These are phyloP conservation scores for Lasiodiplodia gonubiensis DNA, from an alignment of 2,329 filamentous ascomycete species.

Conservation along the genomic window DNA sequence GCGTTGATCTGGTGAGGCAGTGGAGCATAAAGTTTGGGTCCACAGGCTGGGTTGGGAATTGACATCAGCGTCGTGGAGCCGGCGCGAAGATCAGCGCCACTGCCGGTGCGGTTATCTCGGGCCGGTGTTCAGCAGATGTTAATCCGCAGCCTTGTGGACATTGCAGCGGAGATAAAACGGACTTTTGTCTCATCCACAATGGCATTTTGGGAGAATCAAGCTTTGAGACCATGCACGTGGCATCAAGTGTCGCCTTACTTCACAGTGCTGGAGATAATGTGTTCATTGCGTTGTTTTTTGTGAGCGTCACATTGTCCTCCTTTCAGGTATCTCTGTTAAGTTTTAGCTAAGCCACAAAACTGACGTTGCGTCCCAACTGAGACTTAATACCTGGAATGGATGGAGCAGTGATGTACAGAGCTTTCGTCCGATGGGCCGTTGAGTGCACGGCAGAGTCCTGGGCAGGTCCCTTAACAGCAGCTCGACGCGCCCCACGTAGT, in stretches of 20 bases:
- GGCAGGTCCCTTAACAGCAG: not conserved
- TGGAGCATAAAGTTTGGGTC: not conserved
- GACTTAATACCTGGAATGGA: not conserved
- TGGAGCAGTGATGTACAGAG: not conserved
- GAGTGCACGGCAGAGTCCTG: not conserved
- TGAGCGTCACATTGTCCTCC: not conserved
- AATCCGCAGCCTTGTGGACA: not conserved
- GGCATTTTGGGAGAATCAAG: not conserved
- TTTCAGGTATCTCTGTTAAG: not conserved
- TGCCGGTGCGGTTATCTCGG: not conserved
- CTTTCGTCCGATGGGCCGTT: not conserved
- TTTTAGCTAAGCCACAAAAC: not conserved
- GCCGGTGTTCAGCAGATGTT: not conserved
- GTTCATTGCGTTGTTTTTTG: not conserved
- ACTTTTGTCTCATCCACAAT: not conserved
- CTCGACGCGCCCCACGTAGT: not conserved
- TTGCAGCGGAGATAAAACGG: slow-evolving; percentile 1
- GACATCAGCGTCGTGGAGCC: slow-evolving; percentile 4
- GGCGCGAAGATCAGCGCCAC: slow-evolving; percentile 4
- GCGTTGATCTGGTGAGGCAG: not conserved
- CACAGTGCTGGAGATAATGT: not conserved
- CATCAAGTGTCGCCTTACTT: not conserved
- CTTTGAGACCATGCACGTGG: not conserved
- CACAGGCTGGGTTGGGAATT: not conserved
- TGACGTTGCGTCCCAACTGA: not conserved